Conservation (phyloP, 31 red algal genomes). For the Porphyra umbilicalis region DNA sequence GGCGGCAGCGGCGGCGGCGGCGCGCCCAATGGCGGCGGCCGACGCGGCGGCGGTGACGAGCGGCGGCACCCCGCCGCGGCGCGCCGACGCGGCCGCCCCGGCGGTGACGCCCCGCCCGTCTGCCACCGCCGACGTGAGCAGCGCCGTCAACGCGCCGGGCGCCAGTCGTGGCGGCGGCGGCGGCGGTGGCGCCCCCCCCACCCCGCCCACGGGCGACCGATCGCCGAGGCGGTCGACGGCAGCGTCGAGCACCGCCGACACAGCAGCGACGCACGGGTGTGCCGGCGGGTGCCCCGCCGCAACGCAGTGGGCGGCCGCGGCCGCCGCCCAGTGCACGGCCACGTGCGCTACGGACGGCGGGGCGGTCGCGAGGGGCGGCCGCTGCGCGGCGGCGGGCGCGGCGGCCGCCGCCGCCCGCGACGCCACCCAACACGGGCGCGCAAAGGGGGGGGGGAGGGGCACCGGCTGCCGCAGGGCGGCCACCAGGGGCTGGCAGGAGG, state of each 20-base stretch:
- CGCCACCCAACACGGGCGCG: not conserved
- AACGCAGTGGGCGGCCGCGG: not conserved
- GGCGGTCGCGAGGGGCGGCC: not conserved
- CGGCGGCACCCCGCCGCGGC: not conserved
- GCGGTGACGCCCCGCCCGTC: not conserved
- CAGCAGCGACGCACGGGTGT: not conserved
- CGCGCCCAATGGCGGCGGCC: not conserved
- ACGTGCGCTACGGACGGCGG: not conserved
- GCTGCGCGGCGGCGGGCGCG: not conserved
- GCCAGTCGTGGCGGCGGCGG: not conserved
- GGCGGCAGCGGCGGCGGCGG: not conserved
- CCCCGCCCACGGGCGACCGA: not conserved
- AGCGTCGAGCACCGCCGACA: not conserved
- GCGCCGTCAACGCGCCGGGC: not conserved
- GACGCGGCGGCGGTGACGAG: not conserved
- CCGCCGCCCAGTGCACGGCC: not conserved
- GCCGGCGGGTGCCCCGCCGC: not conserved
- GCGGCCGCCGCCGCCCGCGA: not conserved
- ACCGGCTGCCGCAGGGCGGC: not conserved
- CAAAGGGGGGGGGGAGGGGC: not conserved
- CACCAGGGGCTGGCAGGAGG: not conserved
- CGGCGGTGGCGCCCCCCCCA: not conserved
- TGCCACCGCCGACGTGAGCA: not conserved
- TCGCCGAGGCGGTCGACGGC: not conserved
- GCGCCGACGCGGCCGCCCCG: not conserved